Evolutionary conservation across 352 stramenopile species (phyloP), one percentile per base, ranked within the genome.

Genomic region (Phytophthora vignae): DNA sequence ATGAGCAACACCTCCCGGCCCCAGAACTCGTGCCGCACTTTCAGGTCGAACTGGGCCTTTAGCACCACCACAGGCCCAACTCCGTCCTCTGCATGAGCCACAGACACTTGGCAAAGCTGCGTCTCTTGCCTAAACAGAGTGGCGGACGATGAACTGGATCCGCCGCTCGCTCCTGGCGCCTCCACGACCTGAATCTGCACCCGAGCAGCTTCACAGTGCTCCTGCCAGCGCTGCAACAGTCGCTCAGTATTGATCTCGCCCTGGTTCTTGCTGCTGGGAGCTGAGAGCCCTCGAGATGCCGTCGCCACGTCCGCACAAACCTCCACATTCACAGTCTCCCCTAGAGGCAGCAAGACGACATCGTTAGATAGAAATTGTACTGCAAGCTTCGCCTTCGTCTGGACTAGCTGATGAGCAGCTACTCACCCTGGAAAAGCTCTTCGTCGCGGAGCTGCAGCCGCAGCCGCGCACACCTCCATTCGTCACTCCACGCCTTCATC

Each of bases 71-170:
- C 44, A 63, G 12, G 12, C 21, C 17, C 54, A 53, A 27, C 0
- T 46, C 19, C 42, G 12, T 54, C 19, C 15, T 79, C 73, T 17
- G 3, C 4, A 2, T 57, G 11, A 31, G 53, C 46, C 29, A 75
- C 53, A 27, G 64, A 74, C 12, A 79, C 62, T n/a, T 84, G 58
- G 54, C 60, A 64, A 38, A 92, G 64, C 29, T 81, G 81, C 42
- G 83, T 83, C 19, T 94, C 82, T 40, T 94, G 86, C 10, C 83
- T 76, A 52, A 90, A 92, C 27, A 94, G 74, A 17, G 82, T 84
- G 27, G 64, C 60, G 8, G 70, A 59, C 14, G 60, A 59, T 44
- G 69, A 11, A 40, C 54, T 33, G 17, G 66, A 62, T 55, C 53
- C 73, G 40, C 50, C 68, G 55, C 73, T 38, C 29, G 33, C 44